Percentiles rank a stretch among this genome's conserved stretches.
phyloP scores from a whole-genome alignment of 2,329 filamentous ascomycete species.

The Cercospora brassicicola region DNA sequence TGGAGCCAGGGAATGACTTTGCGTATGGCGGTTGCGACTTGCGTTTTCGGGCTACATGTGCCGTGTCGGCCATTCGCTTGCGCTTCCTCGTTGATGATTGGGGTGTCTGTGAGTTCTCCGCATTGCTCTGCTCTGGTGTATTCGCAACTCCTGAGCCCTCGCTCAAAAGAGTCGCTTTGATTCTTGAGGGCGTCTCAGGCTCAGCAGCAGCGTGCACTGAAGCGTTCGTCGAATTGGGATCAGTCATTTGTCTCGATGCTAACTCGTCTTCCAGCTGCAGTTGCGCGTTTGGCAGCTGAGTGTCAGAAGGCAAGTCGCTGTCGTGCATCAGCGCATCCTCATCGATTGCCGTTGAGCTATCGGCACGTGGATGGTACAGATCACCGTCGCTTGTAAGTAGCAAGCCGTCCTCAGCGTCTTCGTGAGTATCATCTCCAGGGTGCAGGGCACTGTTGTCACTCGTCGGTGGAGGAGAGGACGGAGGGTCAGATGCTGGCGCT shows the following conservation, averaged over 20 bases:
- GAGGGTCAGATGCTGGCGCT: slow-evolving; percentile 25
- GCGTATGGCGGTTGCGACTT: slow-evolving; percentile 36
- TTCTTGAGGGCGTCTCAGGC: slow-evolving; percentile 13
- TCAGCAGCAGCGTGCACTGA: slow-evolving; percentile 3
- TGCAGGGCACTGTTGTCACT: not conserved
- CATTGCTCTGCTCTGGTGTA: slow-evolving; percentile 4
- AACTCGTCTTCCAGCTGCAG: slow-evolving; percentile 29
- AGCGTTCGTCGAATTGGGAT: not conserved
- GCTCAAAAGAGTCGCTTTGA: slow-evolving; percentile 3
- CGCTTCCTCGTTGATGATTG: slow-evolving; percentile 29
- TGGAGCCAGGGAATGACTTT: slow-evolving; percentile 27
- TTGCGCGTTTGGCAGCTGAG: slow-evolving; percentile 29
- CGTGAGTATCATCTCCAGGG: not conserved
- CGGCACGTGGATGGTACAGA: not conserved
- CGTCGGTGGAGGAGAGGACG: slow-evolving; percentile 33
- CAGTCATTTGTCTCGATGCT: slow-evolving; percentile 7
- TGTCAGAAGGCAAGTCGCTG: slow-evolving; percentile 33
- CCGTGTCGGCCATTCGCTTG: slow-evolving; percentile 26
- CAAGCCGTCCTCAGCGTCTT: not conserved
- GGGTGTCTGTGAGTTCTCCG: not conserved
- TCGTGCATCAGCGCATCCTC: not conserved
- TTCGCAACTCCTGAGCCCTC: not conserved
- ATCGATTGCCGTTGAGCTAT: not conserved
- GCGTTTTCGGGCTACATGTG: slow-evolving; percentile 30
- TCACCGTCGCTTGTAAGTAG: not conserved